phyloP scores from a whole-genome alignment of 1,139 yeast genomes.

The Kluyveromyces sp. region DNA sequence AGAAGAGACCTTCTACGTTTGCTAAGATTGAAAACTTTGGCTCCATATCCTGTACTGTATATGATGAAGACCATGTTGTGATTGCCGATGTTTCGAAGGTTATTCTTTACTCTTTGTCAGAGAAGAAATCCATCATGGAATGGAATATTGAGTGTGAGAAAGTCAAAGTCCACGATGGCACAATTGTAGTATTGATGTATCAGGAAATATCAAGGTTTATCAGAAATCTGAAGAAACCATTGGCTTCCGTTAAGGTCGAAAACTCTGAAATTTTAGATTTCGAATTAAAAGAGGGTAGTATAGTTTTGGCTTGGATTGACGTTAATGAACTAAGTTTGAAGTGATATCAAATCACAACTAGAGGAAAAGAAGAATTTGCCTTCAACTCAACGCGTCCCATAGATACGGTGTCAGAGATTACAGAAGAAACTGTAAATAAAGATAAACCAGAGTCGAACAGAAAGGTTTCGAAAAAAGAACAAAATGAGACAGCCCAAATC shows the following conservation, averaged over 20 bases:
- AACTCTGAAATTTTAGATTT: conserved; percentile 24
- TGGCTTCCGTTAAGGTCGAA: conserved; percentile 17
- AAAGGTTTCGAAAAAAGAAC: conserved; percentile 18
- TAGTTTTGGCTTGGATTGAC: conserved; percentile 29
- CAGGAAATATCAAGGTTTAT: conserved; percentile 18
- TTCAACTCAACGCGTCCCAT: conserved; percentile 12
- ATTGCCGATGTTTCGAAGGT: conserved; percentile 19
- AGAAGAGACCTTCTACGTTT: conserved; percentile 27
- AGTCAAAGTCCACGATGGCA: conserved; percentile 15
- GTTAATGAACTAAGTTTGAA: conserved; percentile 29
- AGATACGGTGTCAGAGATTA: background rate
- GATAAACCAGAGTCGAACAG: conserved; percentile 7
- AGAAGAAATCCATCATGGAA: conserved; percentile 11
- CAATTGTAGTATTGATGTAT: conserved; percentile 15
- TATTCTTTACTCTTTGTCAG: conserved; percentile 14
- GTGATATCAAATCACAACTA: conserved; percentile 16
- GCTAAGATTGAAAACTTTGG: conserved; percentile 18
- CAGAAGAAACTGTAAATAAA: conserved; percentile 7
- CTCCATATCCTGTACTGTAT: conserved; percentile 14
- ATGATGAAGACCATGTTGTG: conserved; percentile 18
- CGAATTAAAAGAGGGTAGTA: conserved; percentile 9
- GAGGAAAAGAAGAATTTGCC: conserved; percentile 13
- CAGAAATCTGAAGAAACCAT: conserved; percentile 11
- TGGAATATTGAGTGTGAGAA: conserved; percentile 21
- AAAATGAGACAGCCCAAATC: conserved; percentile 16